Evolutionary conservation across 2,329 filamentous ascomycete species (phyloP).

Genomic region (Aspergillus latus): DNA sequence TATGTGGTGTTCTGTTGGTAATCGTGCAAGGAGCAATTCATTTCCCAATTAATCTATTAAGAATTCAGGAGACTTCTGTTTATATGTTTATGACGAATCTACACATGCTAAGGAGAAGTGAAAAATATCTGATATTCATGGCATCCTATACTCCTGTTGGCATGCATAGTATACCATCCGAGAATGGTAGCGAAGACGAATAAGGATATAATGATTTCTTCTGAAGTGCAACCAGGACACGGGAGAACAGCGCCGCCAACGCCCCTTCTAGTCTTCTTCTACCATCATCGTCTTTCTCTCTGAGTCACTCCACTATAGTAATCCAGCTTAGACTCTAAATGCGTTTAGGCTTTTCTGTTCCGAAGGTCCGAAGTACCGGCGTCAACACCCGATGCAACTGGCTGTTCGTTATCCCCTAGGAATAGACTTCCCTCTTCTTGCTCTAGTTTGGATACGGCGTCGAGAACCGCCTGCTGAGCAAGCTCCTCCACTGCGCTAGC

Average conservation of each 20-base stretch:
- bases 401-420: slow-evolving; percentile 25
- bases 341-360: slow-evolving; percentile 25
- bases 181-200: background rate
- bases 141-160: background rate
- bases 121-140: background rate
- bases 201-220: background rate
- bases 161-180: background rate
- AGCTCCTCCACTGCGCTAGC: slow-evolving; percentile 24
- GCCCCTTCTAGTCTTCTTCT: background rate
- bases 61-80: background rate
- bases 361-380: slow-evolving; percentile 85
- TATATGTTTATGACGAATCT: too few relatives aligned
- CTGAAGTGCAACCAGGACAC: background rate
- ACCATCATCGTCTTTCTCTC: background rate
- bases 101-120: background rate
- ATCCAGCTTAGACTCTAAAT: background rate
- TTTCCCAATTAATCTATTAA: slow-evolving; percentile 2
- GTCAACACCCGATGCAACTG: slow-evolving; percentile 46
- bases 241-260: background rate
- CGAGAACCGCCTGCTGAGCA: slow-evolving; percentile 35
- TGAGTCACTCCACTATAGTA: background rate
- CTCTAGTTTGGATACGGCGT: slow-evolving; percentile 33
- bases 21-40: slow-evolving; percentile 6
- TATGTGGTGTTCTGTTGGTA: slow-evolving; percentile 22
- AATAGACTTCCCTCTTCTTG: slow-evolving; percentile 32